Evolutionary conservation across 345 rosid genomes (phyloP), one percentile per base, ranked within the genome.

Genomic region (Kernera saxatilis): DNA sequence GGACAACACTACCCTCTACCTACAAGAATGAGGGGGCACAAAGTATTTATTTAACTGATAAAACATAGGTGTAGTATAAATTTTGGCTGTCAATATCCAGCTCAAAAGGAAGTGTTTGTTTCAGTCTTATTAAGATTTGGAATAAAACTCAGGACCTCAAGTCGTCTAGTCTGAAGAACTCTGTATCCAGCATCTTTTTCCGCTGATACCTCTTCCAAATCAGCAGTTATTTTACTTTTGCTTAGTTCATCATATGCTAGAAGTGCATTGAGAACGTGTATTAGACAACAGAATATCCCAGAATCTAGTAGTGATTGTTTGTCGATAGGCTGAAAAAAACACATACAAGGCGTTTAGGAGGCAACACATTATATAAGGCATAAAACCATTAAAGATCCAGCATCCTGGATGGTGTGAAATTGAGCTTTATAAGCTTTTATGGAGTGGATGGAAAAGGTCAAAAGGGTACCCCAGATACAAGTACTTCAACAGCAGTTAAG

Each of bases 251-350:
- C 65, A 63, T 91, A 83, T 72, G 83, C 81, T 80, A 90, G 74
- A 81, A 95, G 84, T 63, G 89, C 83, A 84, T 71, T 87, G 69
- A 95, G 84, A 75, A 90, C 66, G 26, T 86, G 97, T 84, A 95
- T 84, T 72, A 95, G 92, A 81, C 99, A 95, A 75, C 97, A 89
- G 22, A 92, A 85, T 81, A 95, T 92, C 80, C 98, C 99, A 84
- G 99, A 95, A 83, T 95, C 99, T 68, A 95, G 88, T 44, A 95
- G 89, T 57, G 99, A 92, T 61, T 95, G 99, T 78, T 92, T 88
- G 79, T 95, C 99, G 67, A 87, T 81, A 35, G 95, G 91, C 99
- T 95, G 96, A 79, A 82, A 76, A 75, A 12, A 64, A 80, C 33
- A 71, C 40, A 73, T 35, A 60, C 35, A 56, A 55, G 22, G 48